These are phyloP conservation scores for Sporothrix mexicana DNA, from an alignment of 2,329 filamentous ascomycete species.

Conservation along the genomic window DNA sequence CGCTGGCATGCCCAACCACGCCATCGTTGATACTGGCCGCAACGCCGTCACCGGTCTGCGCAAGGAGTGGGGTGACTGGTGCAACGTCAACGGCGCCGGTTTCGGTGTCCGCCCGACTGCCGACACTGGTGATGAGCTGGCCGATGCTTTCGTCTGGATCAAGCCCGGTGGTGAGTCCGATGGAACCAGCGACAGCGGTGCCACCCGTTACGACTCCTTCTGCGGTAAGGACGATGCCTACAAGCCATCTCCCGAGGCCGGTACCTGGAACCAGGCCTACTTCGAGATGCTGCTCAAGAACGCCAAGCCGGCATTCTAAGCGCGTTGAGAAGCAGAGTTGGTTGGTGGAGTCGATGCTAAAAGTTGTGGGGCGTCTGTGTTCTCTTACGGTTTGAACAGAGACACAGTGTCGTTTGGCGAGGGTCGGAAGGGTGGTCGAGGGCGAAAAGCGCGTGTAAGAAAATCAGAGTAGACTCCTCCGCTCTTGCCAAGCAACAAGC, in stretches of 20 bases:
- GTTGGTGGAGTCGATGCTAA: background rate
- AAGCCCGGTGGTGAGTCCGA: slow-evolving; percentile 66
- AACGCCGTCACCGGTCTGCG: slow-evolving; percentile 52
- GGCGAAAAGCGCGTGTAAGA: background rate
- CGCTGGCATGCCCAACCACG: slow-evolving; percentile 52
- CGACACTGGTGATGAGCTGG: slow-evolving; percentile 60
- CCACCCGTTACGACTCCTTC: slow-evolving; percentile 48
- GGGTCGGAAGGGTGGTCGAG: background rate
- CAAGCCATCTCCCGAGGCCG: slow-evolving; percentile 52
- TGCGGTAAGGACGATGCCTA: slow-evolving; percentile 48
- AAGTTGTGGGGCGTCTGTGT: background rate
- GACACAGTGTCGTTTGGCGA: background rate
- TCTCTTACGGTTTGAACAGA: slow-evolving; percentile 23
- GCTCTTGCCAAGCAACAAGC: slow-evolving; percentile 16
- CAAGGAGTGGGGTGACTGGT: slow-evolving; percentile 55
- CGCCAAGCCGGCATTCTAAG: slow-evolving; percentile 47
- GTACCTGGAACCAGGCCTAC: slow-evolving; percentile 53
- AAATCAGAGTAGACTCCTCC: slow-evolving; percentile 10
- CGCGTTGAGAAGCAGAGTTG: background rate
- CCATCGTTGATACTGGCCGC: slow-evolving; percentile 52
- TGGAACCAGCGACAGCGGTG: slow-evolving; percentile 48
- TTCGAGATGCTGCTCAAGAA: slow-evolving; percentile 53
- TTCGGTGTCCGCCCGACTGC: slow-evolving; percentile 64
- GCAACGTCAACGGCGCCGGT: slow-evolving; percentile 63
- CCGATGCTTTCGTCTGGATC: slow-evolving; percentile 70